Evolutionary conservation across 1,284 basidiomycete species (phyloP), one percentile per base, ranked within the genome.

Genomic region (Cryptococcus maquisensis): DNA sequence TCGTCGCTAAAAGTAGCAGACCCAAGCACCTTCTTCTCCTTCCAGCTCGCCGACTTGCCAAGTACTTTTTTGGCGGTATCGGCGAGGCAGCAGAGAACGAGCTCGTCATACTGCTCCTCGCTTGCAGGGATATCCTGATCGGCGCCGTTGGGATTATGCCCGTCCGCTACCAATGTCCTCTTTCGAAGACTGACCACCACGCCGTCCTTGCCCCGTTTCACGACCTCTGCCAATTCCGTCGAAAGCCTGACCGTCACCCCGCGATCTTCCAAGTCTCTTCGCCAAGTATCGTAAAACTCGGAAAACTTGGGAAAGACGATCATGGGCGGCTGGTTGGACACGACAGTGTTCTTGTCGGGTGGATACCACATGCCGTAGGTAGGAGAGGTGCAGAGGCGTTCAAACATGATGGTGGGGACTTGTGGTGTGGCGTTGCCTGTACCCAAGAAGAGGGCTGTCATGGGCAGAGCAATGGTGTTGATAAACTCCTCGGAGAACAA

Each of bases 1-100:
- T 74, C 72, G 52, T 75, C 69, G 46, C 64, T 66, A 62, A 67
- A 79, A 63, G 82, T 82, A 46, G 84, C 82, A 51, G 78, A 81
- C 15, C 85, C 83, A 35, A 87, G 71, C 6, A 86, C 78, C 46
- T 74, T 77, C 61, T 74, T 79, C 70, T 87, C 85, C 60, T 81
- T 71, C 79, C 80, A 83, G 2, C 77, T 76, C 2, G 83, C 82
- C 42, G 80, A 72, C 49, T 80, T 79, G 16, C 82, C 81, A 8
- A 86, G 76, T 2, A 86, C 69, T 49, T 79, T 78, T 60, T 83
- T 75, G 8, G 81, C 80, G 0, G 82, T 81, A 59, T 86, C 83
- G 3, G 84, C 85, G 36, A 83, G 73, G 10, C 81, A 81, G 52
- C 77, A 77, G 10, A 86, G 70, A 21, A 86, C 81, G 53, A 87